Base-by-base conservation (phyloP, 2,329 filamentous ascomycete genomes). In the Calonectria pseudoturangicola region DNA sequence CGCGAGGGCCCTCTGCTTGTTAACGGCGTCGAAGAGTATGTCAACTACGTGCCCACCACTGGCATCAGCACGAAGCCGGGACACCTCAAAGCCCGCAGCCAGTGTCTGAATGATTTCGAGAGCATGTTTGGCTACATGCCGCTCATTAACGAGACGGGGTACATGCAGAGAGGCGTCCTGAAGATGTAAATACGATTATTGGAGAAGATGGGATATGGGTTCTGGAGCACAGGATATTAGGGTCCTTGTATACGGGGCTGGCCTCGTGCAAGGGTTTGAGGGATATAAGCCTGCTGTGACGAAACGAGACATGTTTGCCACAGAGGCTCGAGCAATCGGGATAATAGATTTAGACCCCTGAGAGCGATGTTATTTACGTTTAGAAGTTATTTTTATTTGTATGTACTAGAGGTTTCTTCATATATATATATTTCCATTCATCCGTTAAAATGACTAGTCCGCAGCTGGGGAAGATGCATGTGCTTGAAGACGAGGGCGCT, bases 91-190 rank as follows among this genome's bases (percentile, higher is more conserved):
- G 78, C 80, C 15, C 78, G 83, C 18, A 83, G 78, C 73, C 73
- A 78, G 62, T 85, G 84, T 67, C 73, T 85, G 2, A 83, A 84
- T 47, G 78, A 83, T 54, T 84, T 83, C 50, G 79, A 79, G n/a
- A 74, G 80, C 27, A 72, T 82, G 64, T 82, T 85, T 63, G 78
- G 79, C 3, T 85, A 83, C 51, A 82, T 84, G 77, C 82, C 83
- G 4, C 75, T 85, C 51, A 66, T 84, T 13, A 76, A 83, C 28
- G 81, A 83, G 74, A 80, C 78, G 13, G 79, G 77, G 15, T 81
- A 81, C 41, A 79, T 84, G 13, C 76, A 81, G 18, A 79, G 75
- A 8, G 82, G 82, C 28, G 79, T 84, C 7, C 36, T 81, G 18
- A 30, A 21, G 18, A 13, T 43, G 0, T 9, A 15, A 15, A 18